Evolutionary conservation across 1,284 basidiomycete genomes (phyloP).

Genomic region (Fomitopsis pinicola): DNA sequence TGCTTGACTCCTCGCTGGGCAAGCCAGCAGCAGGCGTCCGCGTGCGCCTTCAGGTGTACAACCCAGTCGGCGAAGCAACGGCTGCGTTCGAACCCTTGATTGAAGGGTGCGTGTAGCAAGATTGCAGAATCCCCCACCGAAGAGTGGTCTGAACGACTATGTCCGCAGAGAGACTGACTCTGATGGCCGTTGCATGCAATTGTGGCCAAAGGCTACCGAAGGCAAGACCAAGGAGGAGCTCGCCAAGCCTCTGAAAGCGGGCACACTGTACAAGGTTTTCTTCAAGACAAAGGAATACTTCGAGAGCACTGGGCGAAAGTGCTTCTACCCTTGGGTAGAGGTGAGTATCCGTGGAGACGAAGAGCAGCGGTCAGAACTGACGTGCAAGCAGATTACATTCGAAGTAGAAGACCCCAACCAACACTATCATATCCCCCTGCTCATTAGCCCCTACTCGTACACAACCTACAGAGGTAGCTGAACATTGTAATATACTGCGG

Average conservation of each 20-base stretch:
- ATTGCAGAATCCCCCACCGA: background rate
- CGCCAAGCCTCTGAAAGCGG: conserved; percentile 33
- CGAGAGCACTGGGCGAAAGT: conserved; percentile 51
- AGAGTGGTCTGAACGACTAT: background rate
- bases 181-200: conserved; percentile 77
- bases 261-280: conserved; percentile 77
- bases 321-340: conserved; percentile 89
- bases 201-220: conserved; percentile 49
- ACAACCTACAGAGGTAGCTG: conserved; percentile 90
- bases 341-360: conserved; percentile 31
- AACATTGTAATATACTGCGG: conserved; percentile 5
- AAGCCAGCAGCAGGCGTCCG: conserved; percentile 71
- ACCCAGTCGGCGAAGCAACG: conserved; percentile 21
- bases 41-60: conserved; percentile 53
- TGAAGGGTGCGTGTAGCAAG: conserved; percentile 45
- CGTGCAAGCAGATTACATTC: conserved; percentile 65
- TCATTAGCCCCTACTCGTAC: conserved; percentile 90
- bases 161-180: conserved; percentile 67
- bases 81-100: conserved; percentile 52
- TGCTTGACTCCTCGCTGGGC: conserved; percentile 82
- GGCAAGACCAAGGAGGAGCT: conserved; percentile 29
- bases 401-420: conserved; percentile 63
- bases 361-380: background rate
- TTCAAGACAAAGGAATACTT: conserved; percentile 88
- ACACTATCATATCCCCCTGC: conserved; percentile 88